Evolutionary conservation across 495 filamentous ascomycete species (phyloP).

Genomic region (Echria macrotheca): DNA sequence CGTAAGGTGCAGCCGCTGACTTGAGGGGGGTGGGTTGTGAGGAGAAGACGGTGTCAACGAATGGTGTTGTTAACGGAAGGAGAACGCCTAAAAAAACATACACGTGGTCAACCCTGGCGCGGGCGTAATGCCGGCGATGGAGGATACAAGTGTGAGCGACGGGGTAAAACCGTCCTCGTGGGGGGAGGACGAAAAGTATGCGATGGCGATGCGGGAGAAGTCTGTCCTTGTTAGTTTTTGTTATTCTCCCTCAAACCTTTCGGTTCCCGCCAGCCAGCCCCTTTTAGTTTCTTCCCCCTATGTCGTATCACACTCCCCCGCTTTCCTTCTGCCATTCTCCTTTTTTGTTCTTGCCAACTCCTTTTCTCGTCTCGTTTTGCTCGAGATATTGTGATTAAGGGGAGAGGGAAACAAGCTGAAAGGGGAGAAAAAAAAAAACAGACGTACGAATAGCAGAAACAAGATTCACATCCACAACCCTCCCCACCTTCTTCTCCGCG

Average conservation of each 20-base stretch:
- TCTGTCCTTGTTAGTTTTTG: constrained; percentile 16
- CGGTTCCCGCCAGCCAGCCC: background rate
- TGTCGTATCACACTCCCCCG: too few relatives aligned
- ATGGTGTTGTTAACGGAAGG: background rate
- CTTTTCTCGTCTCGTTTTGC: too few relatives aligned
- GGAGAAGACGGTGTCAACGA: too few relatives aligned
- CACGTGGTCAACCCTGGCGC: constrained; percentile 32
- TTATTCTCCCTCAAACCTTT: too few relatives aligned
- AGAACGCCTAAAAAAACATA: background rate
- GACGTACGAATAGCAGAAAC: background rate
- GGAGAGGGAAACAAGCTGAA: too few relatives aligned
- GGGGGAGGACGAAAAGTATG: constrained; percentile 14
- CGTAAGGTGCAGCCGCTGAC: too few relatives aligned
- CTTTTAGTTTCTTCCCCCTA: too few relatives aligned
- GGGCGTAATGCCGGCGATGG: constrained; percentile 22
- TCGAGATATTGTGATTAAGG: too few relatives aligned
- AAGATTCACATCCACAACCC: background rate
- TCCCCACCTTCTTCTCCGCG: background rate
- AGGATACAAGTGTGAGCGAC: constrained; percentile 17
- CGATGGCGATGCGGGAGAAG: constrained; percentile 19
- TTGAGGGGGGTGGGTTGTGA: too few relatives aligned
- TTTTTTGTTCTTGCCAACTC: too few relatives aligned
- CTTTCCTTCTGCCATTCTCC: too few relatives aligned
- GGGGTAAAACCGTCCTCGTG: background rate
- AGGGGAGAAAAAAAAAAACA: too few relatives aligned